Conservation (phyloP, 345 rosid genomes). For the Ceriops decandra region DNA sequence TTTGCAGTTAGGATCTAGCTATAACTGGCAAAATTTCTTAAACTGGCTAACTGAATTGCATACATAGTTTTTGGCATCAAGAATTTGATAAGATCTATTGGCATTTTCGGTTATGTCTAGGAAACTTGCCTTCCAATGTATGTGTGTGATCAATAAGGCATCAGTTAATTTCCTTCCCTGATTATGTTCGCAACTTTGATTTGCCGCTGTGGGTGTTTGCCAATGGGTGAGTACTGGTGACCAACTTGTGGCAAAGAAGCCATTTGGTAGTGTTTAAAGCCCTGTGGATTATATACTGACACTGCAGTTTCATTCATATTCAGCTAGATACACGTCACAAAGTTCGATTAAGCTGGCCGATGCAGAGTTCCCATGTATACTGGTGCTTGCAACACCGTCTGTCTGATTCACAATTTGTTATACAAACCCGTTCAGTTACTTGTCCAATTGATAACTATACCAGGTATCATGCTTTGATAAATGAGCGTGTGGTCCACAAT, state of each 20-base stretch:
- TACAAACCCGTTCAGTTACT: no score
- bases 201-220: background rate
- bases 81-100: background rate
- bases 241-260: background rate
- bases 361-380: background rate
- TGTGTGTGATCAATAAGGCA: no score
- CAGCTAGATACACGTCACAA: background rate
- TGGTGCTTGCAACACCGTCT: background rate
- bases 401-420: background rate
- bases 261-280: background rate
- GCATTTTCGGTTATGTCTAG: background rate
- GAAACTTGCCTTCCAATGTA: background rate
- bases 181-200: background rate
- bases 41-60: background rate
- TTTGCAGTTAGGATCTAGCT: background rate
- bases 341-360: background rate
- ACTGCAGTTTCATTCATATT: background rate
- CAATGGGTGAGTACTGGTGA: background rate
- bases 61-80: background rate
- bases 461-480: background rate
- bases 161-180: background rate
- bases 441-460: background rate
- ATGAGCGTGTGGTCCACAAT: background rate
- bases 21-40: background rate
- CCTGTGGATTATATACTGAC: background rate